Percentiles rank a stretch among this genome's conserved stretches.
Evolutionary conservation across 2,329 filamentous ascomycete species (phyloP).

Genomic region (Escovopsis sp.): DNA sequence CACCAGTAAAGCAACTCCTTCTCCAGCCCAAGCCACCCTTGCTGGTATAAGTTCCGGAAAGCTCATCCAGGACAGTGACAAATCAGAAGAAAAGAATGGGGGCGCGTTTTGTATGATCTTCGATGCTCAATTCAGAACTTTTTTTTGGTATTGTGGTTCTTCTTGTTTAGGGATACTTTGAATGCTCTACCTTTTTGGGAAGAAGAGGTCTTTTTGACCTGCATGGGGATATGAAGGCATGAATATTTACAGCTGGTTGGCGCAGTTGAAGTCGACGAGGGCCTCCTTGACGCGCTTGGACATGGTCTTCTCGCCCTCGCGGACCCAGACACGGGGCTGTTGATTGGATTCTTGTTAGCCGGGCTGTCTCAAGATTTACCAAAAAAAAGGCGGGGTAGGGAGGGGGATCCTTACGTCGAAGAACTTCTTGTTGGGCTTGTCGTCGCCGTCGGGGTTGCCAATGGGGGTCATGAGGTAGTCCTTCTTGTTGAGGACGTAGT

Average conservation of each 20-base stretch:
- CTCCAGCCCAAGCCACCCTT: no score
- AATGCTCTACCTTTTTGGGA: not conserved
- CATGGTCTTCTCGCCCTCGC: constrained; percentile 97
- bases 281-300: constrained; percentile 61
- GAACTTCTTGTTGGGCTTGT: constrained; percentile 99
- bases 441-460: constrained; percentile 86
- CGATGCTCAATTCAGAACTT: no score
- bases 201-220: no score
- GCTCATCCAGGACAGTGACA: no score
- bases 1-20: no score
- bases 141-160: not conserved
- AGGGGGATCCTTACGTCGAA: constrained; percentile 37
- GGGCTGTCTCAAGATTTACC: not conserved
- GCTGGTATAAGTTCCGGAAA: no score
- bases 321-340: constrained; percentile 83
- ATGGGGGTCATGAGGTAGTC: constrained; percentile 79
- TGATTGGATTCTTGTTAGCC: not conserved
- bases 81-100: no score
- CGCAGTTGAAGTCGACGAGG: constrained; percentile 73
- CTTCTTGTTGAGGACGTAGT: constrained; percentile 89
- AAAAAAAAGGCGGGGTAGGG: not conserved
- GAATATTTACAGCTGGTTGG: constrained; percentile 18
- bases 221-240: not conserved
- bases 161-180: not conserved
- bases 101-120: no score